Evolutionary conservation across 2,329 filamentous ascomycete species (phyloP), one percentile per base, ranked within the genome.

Genomic region (Penicillium brasilianum): DNA sequence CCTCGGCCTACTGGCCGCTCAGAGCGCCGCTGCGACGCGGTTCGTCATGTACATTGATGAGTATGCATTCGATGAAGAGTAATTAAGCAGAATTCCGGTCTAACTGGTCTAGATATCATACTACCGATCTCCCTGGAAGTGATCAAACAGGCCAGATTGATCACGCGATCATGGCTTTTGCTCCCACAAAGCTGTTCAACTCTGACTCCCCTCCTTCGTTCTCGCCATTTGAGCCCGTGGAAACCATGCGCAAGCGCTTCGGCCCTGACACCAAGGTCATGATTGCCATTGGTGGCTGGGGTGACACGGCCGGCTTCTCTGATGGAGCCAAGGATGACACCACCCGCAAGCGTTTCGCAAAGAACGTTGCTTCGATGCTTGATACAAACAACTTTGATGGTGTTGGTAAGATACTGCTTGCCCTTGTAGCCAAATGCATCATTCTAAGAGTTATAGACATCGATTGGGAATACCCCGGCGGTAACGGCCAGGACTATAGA

Each of bases 281-380:
- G 78, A 82, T 92, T 39, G 89, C 90, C 20, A 86, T 93, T 64
- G 90, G 90, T 11, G 90, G 90, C 55, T 93, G 90, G 90, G 89
- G 89, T 0, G 88, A 91, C 61, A 87, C 84, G 0, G 72, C 75
- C 7, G 89, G 88, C 0, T 92, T 91, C 69, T 82, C 84, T 0
- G 73, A 44, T 1, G 88, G 84, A 0, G 85, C 87, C 1, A 81
- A 79, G 54, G 81, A 82, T 3, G 79, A 83, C 0, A 67, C 74
- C 9, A 83, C 81, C 1, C 84, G 88, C 16, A 78, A 81, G 61
- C 77, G 76, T 8, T 93, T 89, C 76, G 87, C 89, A 1, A 78
- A 79, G 48, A 90, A 90, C 66, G 82, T 92, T 1, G 85, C 83
- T 8, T 77, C 78, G 30, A 88, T 91, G 85, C 80, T 92, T 1